Base-by-base conservation (phyloP, 768 basidiomycete genomes). In the Serendipita sp. region DNA sequence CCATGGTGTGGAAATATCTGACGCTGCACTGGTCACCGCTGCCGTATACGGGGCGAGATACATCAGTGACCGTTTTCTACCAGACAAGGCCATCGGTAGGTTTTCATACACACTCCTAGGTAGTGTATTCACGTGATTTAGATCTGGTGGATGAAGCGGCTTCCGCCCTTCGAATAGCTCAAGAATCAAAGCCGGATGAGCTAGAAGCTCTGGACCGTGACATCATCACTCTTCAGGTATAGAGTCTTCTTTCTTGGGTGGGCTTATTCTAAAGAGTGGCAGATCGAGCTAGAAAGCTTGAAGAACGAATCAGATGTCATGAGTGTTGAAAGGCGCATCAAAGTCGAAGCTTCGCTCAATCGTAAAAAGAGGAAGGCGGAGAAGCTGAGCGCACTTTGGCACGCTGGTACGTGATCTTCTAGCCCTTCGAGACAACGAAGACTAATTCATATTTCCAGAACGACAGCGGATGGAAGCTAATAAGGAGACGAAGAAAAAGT, bases 71-170 rank as follows among this genome's bases (percentile, higher is more conserved):
- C 80, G 91, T 2, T 93, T 82, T 71, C 78, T 95, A 1, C 92
- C 92, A 0, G 92, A 96, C 73, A 94, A 94, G 70, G 87, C 89
- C 9, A 89, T 91, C 44, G 43, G 65, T 65, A 14, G 34, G 58
- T 63, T 44, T 14, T 17, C 28, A 28, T 22, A 3, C n/a, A 16
- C 50, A 1, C 33, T 30, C 14, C 22, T 62, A 3, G 0, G 3
- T 2, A 20, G 7, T 38, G 3, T n/a, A 4, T 24, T 11, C 14
- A 42, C 11, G 11, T 34, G 71, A 71, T 1, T 72, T 75, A 64
- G 90, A 95, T 71, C 79, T 96, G 2, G 82, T 97, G 0, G 95
- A 98, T 72, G 95, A 97, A 72, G 93, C 93, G 2, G 88, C 90
- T 0, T 88, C 89, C 1, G 79, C 90, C 0, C 76, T 97, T 3